A percentile compares a stretch with the other conserved stretches of the same genome.
Conservation (phyloP, 768 basidiomycete genomes). For the Collybia mongolica region DNA sequence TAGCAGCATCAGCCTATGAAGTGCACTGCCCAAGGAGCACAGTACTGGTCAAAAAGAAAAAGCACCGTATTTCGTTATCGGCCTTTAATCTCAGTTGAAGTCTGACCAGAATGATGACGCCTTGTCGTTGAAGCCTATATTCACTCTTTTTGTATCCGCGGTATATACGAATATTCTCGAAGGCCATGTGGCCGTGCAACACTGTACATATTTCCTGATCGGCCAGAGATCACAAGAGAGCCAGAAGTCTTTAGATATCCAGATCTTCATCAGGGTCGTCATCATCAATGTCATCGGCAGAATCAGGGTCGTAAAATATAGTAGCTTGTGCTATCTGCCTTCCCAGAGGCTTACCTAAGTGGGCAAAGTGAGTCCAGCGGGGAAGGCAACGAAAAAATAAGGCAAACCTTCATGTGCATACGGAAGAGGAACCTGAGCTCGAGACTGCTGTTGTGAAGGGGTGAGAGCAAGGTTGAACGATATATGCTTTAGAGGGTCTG, state of each 20-base stretch:
- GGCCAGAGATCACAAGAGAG: too few relatives aligned
- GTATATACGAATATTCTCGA: too few relatives aligned
- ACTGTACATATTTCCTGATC: too few relatives aligned
- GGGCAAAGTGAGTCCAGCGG: neutral
- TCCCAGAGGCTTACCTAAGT: constrained; percentile 31
- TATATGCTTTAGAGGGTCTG: constrained; percentile 66
- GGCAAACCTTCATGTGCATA: constrained; percentile 81
- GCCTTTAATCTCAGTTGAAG: too few relatives aligned
- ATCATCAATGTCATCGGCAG: constrained; percentile 92
- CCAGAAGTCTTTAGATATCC: constrained; percentile 53
- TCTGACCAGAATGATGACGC: too few relatives aligned
- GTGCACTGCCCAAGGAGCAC: too few relatives aligned
- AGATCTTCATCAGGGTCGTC: constrained; percentile 96
- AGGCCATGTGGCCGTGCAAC: too few relatives aligned
- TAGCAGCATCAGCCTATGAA: too few relatives aligned
- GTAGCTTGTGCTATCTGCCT: constrained; percentile 31
- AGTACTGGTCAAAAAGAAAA: too few relatives aligned
- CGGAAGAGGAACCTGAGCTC: constrained; percentile 83
- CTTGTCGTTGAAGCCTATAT: too few relatives aligned
- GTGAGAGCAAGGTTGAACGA: constrained; percentile 90
- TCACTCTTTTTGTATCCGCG: too few relatives aligned
- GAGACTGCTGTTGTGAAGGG: constrained; percentile 72
- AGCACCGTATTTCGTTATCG: too few relatives aligned
- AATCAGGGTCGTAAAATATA: constrained; percentile 90
- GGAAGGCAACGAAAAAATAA: neutral